Evolutionary conservation across 768 basidiomycete species (phyloP), one percentile per base, ranked within the genome.

Genomic region (Leccinum olivaceopallidum): DNA sequence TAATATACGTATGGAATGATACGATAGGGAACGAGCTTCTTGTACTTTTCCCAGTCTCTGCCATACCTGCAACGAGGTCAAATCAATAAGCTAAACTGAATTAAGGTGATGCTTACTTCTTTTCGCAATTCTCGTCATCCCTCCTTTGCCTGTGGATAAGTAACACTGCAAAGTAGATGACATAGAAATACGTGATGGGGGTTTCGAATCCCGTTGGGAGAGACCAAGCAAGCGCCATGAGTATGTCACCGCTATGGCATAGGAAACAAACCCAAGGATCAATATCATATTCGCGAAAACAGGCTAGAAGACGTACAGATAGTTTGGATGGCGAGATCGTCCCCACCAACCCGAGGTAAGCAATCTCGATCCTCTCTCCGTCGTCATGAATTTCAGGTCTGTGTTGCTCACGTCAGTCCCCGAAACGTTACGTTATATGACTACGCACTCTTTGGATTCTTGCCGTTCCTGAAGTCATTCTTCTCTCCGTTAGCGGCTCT

Each of bases 341-440:
- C 95, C 96, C 97, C 97, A 99, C 97, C 97, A 98, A 7, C 97
- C 97, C 5, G 92, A 92, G 30, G 87, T 96, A 28, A 99, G 82
- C 36, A 99, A 81, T 73, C 94, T 97, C 3, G 92, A 88, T 14
- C 97, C 97, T 18, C 85, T 83, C 63, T 86, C 83, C 2, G 97
- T 98, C 47, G 84, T 80, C 72, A 98, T 84, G 69, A 77, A 95
- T 63, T 82, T 76, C 20, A 96, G 78, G 70, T 92, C 95, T 96
- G 53, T 52, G 28, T 52, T 32, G 1, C 18, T 18, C 8, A 51
- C n/a, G 48, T 70, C 55, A 63, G 28, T 39, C 32, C 34, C 53
- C 5, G 36, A 13, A 59, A 13, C 14, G 3, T 14, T 16, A 52
- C 20, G 20, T 8, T n/a, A 5, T 14, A 4, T n/a, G 18, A 57